These are phyloP conservation scores for Akanthomyces muscarius DNA, from an alignment of 2,329 filamentous ascomycete species.

Conservation along the genomic window DNA sequence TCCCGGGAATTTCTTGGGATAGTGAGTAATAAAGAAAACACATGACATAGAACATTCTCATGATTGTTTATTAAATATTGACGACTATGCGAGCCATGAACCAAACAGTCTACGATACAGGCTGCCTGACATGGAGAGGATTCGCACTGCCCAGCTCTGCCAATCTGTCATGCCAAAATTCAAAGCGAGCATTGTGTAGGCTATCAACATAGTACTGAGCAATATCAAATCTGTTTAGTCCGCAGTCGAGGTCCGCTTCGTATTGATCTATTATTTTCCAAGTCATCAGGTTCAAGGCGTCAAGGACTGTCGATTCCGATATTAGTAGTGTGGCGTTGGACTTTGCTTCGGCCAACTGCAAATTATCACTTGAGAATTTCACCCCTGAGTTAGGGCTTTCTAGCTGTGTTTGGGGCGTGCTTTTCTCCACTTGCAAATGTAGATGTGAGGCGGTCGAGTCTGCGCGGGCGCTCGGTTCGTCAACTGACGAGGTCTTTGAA, in stretches of 20 bases:
- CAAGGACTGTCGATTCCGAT: conserved; percentile 24
- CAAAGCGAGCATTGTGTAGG: conserved; percentile 25
- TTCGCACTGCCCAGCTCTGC: conserved; percentile 2
- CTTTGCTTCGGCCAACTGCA: neutral
- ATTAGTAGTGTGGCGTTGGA: conserved; percentile 23
- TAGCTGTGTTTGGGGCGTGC: neutral
- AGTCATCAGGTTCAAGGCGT: conserved; percentile 25
- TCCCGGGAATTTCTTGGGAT: too few species aligned
- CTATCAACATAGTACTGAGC: conserved; percentile 31
- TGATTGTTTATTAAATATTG: neutral
- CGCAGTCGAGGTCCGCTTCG: conserved; percentile 26
- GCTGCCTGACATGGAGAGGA: neutral
- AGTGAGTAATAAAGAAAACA: too few species aligned
- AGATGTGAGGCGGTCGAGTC: neutral
- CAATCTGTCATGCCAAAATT: conserved; percentile 30
- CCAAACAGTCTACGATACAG: neutral
- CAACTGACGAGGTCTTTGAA: neutral
- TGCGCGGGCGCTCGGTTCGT: neutral
- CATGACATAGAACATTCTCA: too few species aligned
- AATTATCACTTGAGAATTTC: neutral
- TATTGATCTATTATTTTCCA: conserved; percentile 31
- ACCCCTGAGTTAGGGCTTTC: neutral
- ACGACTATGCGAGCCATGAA: neutral
- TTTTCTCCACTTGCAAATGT: neutral
- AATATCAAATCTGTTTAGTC: conserved; percentile 22